Evolutionary conservation across 1,139 yeast genomes (phyloP).

Genomic region (Saccharomycopsis crataegensis): DNA sequence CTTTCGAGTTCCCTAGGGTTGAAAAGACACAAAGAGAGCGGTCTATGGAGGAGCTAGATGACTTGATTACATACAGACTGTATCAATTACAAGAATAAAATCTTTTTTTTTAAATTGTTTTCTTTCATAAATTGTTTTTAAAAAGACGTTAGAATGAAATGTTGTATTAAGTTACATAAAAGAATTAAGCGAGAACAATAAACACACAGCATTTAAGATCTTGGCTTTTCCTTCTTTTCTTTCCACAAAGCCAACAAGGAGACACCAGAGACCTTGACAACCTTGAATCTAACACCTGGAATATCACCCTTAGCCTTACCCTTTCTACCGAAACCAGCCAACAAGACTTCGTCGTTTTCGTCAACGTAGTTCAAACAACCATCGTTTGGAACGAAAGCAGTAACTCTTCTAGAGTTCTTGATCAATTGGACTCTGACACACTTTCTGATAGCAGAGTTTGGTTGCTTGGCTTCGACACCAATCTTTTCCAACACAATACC

Average conservation of each 20-base stretch:
- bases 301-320: slow-evolving; percentile 99
- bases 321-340: slow-evolving; percentile 99
- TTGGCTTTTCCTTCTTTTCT: slow-evolving; percentile 99
- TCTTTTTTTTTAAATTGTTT: background rate
- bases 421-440: slow-evolving; percentile 99
- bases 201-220: slow-evolving; percentile 55
- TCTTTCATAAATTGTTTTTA: background rate
- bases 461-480: slow-evolving; percentile 99
- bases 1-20: no score
- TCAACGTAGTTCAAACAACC: slow-evolving; percentile 99
- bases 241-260: slow-evolving; percentile 99
- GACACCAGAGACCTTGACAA: slow-evolving; percentile 99
- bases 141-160: background rate
- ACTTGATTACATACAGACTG: no score
- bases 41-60: no score
- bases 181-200: background rate
- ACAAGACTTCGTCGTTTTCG: slow-evolving; percentile 98
- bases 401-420: slow-evolving; percentile 99
- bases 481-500: slow-evolving; percentile 99
- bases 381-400: slow-evolving; percentile 99
- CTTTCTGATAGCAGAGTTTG: slow-evolving; percentile 99
- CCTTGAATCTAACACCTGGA: slow-evolving; percentile 99
- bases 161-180: background rate
- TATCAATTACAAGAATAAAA: no score
- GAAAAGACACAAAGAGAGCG: no score